phyloP scores from a whole-genome alignment of 192 early-diverging fungal species.

The Dissophora ornata region DNA sequence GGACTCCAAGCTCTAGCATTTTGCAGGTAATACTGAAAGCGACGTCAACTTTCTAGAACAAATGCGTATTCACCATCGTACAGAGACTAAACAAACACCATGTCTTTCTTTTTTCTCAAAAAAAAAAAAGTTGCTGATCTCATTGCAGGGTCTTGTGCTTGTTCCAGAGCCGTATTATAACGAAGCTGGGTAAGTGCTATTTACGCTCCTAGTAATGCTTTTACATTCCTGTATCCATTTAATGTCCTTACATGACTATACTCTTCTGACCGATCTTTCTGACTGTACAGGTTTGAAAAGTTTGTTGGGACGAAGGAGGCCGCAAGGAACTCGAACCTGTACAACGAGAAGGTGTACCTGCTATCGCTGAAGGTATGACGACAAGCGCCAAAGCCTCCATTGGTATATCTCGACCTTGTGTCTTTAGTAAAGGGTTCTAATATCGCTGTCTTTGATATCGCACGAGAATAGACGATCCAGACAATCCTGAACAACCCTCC shows the following conservation, averaged over 20 bases:
- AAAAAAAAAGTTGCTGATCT: conserved; percentile 55
- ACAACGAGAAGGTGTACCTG: conserved; percentile 70
- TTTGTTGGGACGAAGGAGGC: conserved; percentile 66
- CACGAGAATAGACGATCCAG: conserved; percentile 34
- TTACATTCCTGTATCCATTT: neutral
- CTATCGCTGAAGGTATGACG: conserved; percentile 51
- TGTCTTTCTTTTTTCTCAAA: neutral
- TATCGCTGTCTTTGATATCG: neutral
- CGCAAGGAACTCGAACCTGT: conserved; percentile 54
- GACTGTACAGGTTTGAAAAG: conserved; percentile 59
- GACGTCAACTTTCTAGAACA: no score
- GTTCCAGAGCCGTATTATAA: conserved; percentile 67
- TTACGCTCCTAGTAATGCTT: neutral
- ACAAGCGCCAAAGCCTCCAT: no score
- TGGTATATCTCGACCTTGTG: no score
- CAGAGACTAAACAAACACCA: no score
- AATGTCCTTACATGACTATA: neutral
- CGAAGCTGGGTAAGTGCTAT: conserved; percentile 60
- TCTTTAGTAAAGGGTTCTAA: no score
- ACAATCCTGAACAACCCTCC: conserved; percentile 50
- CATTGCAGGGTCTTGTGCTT: conserved; percentile 68
- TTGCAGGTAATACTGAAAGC: conserved; percentile 64
- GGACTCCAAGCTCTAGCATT: conserved; percentile 60
- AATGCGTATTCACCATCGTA: no score
- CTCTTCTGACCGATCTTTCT: neutral